Evolutionary conservation across 768 basidiomycete species (phyloP).

Genomic region (Russula emetica): DNA sequence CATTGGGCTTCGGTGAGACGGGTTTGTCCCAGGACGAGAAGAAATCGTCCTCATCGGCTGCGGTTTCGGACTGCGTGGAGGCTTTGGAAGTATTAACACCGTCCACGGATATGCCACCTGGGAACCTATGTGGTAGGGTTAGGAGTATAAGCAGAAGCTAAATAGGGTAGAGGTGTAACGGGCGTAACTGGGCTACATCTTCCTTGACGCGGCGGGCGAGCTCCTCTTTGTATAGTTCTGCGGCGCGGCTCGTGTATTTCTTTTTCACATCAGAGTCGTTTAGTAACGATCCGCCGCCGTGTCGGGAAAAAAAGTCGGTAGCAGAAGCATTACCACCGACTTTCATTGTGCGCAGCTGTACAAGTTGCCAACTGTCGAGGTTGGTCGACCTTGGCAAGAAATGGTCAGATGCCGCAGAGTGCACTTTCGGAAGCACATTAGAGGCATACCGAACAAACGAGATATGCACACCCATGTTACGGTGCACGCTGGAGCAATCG

Average conservation of each 20-base stretch:
- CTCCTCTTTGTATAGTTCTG: constrained; percentile 90
- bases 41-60: constrained; percentile 79
- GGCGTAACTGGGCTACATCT: constrained; percentile 59
- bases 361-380: constrained; percentile 89
- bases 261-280: constrained; percentile 76
- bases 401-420: not conserved
- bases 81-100: constrained; percentile 54
- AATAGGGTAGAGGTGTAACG: not conserved
- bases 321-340: constrained; percentile 88
- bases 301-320: constrained; percentile 83
- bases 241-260: constrained; percentile 81
- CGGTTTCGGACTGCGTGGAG: constrained; percentile 33
- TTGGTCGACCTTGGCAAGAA: constrained; percentile 74
- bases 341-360: constrained; percentile 93
- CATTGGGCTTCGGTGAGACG: constrained; percentile 36
- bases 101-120: constrained; percentile 74
- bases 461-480: constrained; percentile 98
- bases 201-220: constrained; percentile 74
- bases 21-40: constrained; percentile 97
- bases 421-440: not conserved
- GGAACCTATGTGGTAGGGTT: constrained; percentile 49
- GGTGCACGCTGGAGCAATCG: constrained; percentile 91
- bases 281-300: constrained; percentile 70
- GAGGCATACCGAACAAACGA: constrained; percentile 82
- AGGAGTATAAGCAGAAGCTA: constrained; percentile 3